phyloP scores from a whole-genome alignment of 2,329 filamentous ascomycete genomes.

The Fusarium sulawesiense region DNA sequence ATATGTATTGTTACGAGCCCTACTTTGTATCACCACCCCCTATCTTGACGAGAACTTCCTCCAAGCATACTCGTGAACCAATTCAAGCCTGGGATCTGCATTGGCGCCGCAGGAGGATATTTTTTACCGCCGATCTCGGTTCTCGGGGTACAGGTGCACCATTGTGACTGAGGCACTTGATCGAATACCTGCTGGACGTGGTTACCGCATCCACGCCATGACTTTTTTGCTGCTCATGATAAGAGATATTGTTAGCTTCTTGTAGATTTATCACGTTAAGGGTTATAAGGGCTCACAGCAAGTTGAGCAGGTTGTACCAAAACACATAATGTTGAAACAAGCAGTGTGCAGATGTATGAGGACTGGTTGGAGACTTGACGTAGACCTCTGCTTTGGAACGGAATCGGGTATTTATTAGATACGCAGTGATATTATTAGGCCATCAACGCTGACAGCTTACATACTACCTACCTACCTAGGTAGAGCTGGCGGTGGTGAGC shows the following conservation, averaged over 20 bases:
- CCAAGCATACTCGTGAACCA: slow-evolving; percentile 51
- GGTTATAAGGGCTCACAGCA: slow-evolving; percentile 52
- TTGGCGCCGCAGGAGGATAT: slow-evolving; percentile 59
- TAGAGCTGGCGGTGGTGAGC: not conserved
- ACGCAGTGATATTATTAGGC: not conserved
- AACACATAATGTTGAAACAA: slow-evolving; percentile 52
- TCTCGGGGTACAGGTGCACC: slow-evolving; percentile 61
- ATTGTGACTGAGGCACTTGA: slow-evolving; percentile 57
- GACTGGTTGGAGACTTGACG: not conserved
- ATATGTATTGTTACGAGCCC: slow-evolving; percentile 27
- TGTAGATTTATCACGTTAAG: not conserved
- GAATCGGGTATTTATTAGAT: not conserved
- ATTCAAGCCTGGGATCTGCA: slow-evolving; percentile 54
- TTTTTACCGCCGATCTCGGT: slow-evolving; percentile 57
- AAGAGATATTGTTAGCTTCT: not conserved
- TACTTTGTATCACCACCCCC: slow-evolving; percentile 30
- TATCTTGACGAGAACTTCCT: slow-evolving; percentile 6
- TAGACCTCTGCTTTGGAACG: not conserved
- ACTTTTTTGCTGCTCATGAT: slow-evolving; percentile 55
- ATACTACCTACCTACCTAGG: not conserved
- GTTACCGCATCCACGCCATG: slow-evolving; percentile 63
- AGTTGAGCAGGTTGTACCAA: slow-evolving; percentile 54
- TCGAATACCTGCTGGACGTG: slow-evolving; percentile 60
- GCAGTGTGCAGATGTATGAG: not conserved
- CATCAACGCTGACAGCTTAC: too few relatives aligned